A percentile compares a stretch with the other conserved stretches of the same genome.
phyloP scores from a whole-genome alignment of 176 grass and related monocot species.

The Eragrostis curvula region DNA sequence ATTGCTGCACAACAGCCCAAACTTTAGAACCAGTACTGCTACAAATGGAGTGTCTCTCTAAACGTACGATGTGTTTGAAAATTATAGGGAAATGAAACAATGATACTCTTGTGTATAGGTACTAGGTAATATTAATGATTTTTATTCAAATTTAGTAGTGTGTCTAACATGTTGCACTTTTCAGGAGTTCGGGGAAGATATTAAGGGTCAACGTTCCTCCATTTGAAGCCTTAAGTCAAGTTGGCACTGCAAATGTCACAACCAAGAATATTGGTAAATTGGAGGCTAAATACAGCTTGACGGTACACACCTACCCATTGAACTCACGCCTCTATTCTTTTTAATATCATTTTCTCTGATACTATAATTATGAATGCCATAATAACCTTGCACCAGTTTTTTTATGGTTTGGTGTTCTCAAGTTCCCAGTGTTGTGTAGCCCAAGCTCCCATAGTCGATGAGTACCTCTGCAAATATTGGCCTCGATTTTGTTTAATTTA shows the following conservation, averaged over 20 bases:
- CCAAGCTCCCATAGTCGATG: too few species aligned
- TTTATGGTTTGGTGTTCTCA: background rate
- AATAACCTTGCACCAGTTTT: background rate
- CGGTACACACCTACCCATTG: conserved; percentile 45
- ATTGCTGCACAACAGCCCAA: background rate
- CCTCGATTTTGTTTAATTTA: too few species aligned
- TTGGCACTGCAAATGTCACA: conserved; percentile 68
- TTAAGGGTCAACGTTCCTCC: conserved; percentile 55
- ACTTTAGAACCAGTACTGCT: background rate
- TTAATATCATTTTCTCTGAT: too few species aligned
- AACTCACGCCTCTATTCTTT: conserved; percentile 8
- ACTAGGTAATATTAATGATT: background rate
- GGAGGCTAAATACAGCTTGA: conserved; percentile 89
- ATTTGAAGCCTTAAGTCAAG: conserved; percentile 87
- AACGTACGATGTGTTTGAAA: conserved; percentile 11
- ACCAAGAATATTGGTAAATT: conserved; percentile 79
- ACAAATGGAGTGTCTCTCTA: background rate
- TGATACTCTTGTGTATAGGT: background rate
- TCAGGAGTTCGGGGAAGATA: conserved; percentile 92
- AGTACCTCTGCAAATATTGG: background rate
- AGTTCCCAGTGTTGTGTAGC: too few species aligned
- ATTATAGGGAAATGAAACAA: background rate
- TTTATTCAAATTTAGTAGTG: conserved; percentile 17
- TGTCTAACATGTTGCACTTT: conserved; percentile 20
- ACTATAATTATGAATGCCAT: background rate